Evolutionary conservation across 805 yeast genomes (phyloP).

Genomic region (Candida sanyiensis): DNA sequence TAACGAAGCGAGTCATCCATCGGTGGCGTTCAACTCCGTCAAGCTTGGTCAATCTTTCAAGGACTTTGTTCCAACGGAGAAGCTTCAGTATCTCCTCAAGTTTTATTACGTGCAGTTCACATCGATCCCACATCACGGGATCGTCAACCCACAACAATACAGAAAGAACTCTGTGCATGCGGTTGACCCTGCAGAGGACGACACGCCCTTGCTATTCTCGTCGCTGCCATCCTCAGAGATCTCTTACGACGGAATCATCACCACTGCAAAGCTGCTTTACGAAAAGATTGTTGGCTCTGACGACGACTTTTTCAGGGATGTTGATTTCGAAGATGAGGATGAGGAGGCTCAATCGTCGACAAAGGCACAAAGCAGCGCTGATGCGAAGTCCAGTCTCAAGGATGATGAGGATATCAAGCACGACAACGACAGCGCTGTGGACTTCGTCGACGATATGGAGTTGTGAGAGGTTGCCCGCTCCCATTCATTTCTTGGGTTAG

Average conservation of each 20-base stretch:
- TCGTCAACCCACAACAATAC: slow-evolving; percentile 39
- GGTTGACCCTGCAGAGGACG: neutral
- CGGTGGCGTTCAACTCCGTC: slow-evolving; percentile 57
- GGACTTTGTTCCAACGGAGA: slow-evolving; percentile 78
- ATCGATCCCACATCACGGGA: slow-evolving; percentile 50
- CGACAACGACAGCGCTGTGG: slow-evolving; percentile 28
- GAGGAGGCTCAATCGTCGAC: slow-evolving; percentile 32
- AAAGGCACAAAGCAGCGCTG: neutral
- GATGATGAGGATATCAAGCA: slow-evolving; percentile 5
- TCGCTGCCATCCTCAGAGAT: slow-evolving; percentile 79
- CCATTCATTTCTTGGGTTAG: neutral
- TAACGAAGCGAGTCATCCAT: slow-evolving; percentile 33
- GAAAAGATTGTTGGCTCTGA: slow-evolving; percentile 82
- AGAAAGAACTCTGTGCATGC: slow-evolving; percentile 29
- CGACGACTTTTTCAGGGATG: slow-evolving; percentile 86
- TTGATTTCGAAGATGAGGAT: slow-evolving; percentile 88
- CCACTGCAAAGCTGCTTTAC: slow-evolving; percentile 73
- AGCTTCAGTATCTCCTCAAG: slow-evolving; percentile 55
- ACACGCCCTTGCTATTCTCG: slow-evolving; percentile 35
- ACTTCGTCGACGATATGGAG: slow-evolving; percentile 34
- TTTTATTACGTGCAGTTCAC: slow-evolving; percentile 56
- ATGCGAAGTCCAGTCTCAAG: slow-evolving; percentile 3
- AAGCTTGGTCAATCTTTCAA: slow-evolving; percentile 81
- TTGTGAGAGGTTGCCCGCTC: too few species aligned
- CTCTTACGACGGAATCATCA: slow-evolving; percentile 84